Conservation (phyloP, 108 stramenopile species). For the Cyclotella choctawhatcheeana region DNA sequence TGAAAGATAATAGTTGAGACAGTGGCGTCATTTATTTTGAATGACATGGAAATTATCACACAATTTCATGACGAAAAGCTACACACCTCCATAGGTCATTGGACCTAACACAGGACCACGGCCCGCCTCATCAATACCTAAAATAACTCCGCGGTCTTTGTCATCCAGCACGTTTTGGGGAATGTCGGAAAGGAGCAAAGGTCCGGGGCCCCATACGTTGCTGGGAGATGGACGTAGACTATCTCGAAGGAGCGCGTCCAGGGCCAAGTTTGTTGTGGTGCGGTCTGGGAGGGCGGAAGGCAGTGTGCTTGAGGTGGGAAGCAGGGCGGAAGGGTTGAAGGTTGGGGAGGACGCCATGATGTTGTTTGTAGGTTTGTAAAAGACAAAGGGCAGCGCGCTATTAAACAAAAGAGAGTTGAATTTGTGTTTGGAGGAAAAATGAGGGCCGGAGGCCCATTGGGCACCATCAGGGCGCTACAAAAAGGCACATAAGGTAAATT, state of each 20-base stretch:
- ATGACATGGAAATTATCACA: no score
- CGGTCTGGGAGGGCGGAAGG: conserved; percentile 39
- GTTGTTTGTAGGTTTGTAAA: neutral
- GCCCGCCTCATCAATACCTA: conserved; percentile 85
- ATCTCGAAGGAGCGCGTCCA: conserved; percentile 33
- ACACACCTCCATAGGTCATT: conserved; percentile 72
- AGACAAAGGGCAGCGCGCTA: no score
- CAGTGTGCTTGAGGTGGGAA: conserved; percentile 17
- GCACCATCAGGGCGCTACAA: no score
- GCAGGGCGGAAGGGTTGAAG: conserved; percentile 27
- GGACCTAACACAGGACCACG: conserved; percentile 89
- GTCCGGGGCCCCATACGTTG: conserved; percentile 69
- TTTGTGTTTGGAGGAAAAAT: no score
- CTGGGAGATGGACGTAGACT: conserved; percentile 43
- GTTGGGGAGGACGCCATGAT: neutral
- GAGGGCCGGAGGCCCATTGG: no score
- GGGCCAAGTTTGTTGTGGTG: conserved; percentile 31
- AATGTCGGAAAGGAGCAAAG: conserved; percentile 72
- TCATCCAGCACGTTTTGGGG: conserved; percentile 36
- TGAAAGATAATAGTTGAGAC: neutral
- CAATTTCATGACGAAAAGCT: neutral
- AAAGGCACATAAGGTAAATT: no score
- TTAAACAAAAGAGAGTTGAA: no score
- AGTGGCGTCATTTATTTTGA: neutral
- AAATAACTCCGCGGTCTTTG: conserved; percentile 37